These are phyloP conservation scores for Thelonectria blattea DNA, from an alignment of 2,329 filamentous ascomycete genomes.

Conservation along the genomic window DNA sequence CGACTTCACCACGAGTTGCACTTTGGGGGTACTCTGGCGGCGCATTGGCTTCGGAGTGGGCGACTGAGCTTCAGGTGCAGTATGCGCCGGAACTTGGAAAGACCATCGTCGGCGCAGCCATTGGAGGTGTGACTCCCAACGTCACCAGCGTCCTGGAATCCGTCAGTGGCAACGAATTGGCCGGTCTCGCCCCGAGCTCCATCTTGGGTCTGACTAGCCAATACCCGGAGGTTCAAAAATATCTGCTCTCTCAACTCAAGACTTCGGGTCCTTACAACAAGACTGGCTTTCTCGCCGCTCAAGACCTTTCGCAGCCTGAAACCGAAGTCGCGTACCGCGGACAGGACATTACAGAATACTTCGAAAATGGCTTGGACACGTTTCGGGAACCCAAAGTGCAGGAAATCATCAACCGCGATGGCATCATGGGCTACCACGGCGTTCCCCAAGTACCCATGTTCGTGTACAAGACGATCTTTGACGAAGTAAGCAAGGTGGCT, in stretches of 20 bases:
- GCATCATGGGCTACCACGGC: slow-evolving; percentile 36
- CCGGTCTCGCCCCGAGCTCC: slow-evolving; percentile 29
- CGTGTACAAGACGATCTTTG: slow-evolving; percentile 28
- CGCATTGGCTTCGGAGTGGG: slow-evolving; percentile 57
- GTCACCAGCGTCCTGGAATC: slow-evolving; percentile 44
- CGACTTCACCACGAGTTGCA: slow-evolving; percentile 39
- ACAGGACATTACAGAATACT: slow-evolving; percentile 26
- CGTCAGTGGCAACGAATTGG: slow-evolving; percentile 38
- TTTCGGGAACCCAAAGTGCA: slow-evolving; percentile 21
- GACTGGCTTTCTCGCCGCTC: slow-evolving; percentile 32
- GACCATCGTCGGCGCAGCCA: slow-evolving; percentile 52
- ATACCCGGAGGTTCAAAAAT: slow-evolving; percentile 26
- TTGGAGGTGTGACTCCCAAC: slow-evolving; percentile 55
- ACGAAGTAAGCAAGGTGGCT: slow-evolving; percentile 28
- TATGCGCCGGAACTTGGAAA: slow-evolving; percentile 58
- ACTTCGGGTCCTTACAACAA: slow-evolving; percentile 24
- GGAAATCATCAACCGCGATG: slow-evolving; percentile 26
- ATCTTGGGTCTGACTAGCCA: slow-evolving; percentile 34
- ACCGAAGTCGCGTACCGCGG: slow-evolving; percentile 22
- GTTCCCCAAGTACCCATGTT: slow-evolving; percentile 34
- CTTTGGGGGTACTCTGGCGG: slow-evolving; percentile 65
- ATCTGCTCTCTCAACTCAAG: slow-evolving; percentile 30
- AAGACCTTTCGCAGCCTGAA: slow-evolving; percentile 1
- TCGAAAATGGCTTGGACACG: slow-evolving; percentile 7
- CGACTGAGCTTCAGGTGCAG: slow-evolving; percentile 55